Evolutionary conservation across 23 red algal species (phyloP).

Genomic region (Gracilaria vermiculophylla): DNA sequence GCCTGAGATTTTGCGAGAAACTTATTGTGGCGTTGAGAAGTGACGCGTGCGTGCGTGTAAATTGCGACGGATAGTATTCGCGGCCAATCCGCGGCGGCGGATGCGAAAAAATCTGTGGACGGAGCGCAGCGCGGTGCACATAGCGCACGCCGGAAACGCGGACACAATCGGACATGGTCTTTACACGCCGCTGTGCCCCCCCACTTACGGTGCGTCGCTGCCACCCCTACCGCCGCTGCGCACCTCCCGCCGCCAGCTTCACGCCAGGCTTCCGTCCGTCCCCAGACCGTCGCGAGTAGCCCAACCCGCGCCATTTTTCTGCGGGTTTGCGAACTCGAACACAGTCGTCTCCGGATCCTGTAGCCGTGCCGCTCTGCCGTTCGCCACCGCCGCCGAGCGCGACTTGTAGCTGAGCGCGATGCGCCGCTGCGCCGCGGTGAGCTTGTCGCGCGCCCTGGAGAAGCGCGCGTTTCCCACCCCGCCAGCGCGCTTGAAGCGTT

Average conservation of each 20-base stretch:
- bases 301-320: background rate
- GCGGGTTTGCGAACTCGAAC: conserved; percentile 34
- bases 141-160: too few species aligned
- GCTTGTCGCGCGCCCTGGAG: background rate
- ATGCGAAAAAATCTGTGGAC: conserved; percentile 5
- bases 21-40: too few species aligned
- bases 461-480: background rate
- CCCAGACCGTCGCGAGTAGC: background rate
- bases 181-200: background rate
- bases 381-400: background rate
- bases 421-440: background rate
- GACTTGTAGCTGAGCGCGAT: background rate
- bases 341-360: conserved; percentile 1
- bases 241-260: background rate
- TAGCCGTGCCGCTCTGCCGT: background rate
- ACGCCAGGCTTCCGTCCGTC: background rate
- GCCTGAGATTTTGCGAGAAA: too few species aligned
- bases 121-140: background rate
- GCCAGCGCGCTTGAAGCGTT: background rate
- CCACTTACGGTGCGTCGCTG: too few species aligned
- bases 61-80: background rate
- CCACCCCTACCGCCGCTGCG: too few species aligned
- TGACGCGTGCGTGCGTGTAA: too few species aligned
- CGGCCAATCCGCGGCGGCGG: background rate
- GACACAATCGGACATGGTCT: background rate